Conservation (phyloP, 2,329 filamentous ascomycete species). For the Diaporthe ampelina region DNA sequence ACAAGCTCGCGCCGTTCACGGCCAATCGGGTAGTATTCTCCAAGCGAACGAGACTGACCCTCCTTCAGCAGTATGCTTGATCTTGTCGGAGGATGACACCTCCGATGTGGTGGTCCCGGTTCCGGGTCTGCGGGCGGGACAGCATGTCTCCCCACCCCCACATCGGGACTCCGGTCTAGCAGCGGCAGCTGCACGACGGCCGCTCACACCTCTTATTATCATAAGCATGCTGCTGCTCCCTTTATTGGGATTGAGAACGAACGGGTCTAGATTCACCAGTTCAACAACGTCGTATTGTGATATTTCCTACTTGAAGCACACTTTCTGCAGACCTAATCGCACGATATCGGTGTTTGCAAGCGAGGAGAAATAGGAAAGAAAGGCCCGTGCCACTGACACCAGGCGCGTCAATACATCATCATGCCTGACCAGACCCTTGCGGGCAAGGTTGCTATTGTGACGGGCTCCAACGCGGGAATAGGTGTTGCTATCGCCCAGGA, state of each 20-base stretch:
- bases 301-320: neutral
- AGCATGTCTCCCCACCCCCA: constrained; percentile 13
- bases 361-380: neutral
- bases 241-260: neutral
- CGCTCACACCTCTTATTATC: neutral
- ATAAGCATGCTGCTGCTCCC: neutral
- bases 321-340: neutral
- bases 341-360: neutral
- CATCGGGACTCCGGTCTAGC: constrained; percentile 7
- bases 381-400: neutral
- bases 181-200: neutral
- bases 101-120: constrained; percentile 19
- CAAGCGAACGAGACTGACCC: neutral
- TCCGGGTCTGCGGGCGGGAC: constrained; percentile 6
- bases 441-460: constrained; percentile 66
- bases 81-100: neutral
- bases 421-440: constrained; percentile 43
- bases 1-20: no score
- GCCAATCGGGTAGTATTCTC: neutral
- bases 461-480: constrained; percentile 59
- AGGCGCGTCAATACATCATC: neutral
- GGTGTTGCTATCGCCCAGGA: constrained; percentile 60
- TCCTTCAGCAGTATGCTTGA: neutral
- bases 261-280: neutral
- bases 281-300: neutral